These are phyloP conservation scores for Fragilaria crotonensis DNA, from an alignment of 108 stramenopile genomes.

Conservation along the genomic window DNA sequence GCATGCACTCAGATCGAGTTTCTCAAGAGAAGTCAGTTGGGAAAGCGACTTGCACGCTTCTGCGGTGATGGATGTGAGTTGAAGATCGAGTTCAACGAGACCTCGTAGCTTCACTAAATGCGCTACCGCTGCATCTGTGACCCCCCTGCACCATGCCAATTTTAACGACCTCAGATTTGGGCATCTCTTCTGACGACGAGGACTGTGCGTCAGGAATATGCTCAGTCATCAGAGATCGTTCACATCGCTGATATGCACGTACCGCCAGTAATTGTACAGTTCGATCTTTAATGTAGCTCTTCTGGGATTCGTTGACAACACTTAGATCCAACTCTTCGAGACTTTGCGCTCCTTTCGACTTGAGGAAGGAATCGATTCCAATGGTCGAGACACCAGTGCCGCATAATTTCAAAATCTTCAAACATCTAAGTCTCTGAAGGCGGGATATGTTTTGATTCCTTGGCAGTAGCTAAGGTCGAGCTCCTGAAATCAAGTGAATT, in stretches of 20 bases:
- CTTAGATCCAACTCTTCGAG: conserved; percentile 6
- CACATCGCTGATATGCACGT: too few species aligned
- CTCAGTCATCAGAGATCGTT: too few species aligned
- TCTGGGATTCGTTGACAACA: neutral
- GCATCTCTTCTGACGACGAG: conserved; percentile 1
- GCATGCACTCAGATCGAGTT: conserved; percentile 3
- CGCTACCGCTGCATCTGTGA: neutral
- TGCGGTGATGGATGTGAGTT: conserved; percentile 1
- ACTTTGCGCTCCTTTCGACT: neutral
- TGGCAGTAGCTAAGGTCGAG: conserved; percentile 4
- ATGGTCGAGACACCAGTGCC: neutral
- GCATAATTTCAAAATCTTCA: neutral
- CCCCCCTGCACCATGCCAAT: neutral
- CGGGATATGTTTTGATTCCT: neutral
- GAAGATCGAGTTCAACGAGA: conserved; percentile 2
- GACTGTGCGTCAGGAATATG: too few species aligned
- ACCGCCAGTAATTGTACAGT: neutral
- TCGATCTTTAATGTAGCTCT: neutral
- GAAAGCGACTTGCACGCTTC: conserved; percentile 1
- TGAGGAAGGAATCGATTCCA: neutral
- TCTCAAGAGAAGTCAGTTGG: neutral
- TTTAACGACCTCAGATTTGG: neutral
- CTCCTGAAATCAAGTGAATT: neutral
- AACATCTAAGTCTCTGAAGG: neutral
- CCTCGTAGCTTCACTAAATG: neutral